Base-by-base conservation (phyloP, 2,329 filamentous ascomycete genomes). In the Pseudovirgaria hyperparasitica region DNA sequence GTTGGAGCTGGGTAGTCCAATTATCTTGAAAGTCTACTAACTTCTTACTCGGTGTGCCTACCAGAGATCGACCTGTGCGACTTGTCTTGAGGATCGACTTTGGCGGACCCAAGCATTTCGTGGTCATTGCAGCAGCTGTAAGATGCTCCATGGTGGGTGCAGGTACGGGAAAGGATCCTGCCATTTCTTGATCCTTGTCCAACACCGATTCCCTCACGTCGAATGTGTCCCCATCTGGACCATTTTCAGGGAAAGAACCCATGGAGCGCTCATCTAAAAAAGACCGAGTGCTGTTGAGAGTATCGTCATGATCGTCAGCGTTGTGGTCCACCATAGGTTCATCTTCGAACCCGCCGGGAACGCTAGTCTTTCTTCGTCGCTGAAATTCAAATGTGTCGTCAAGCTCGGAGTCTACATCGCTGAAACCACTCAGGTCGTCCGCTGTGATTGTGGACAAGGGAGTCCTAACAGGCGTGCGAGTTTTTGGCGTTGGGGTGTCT, bases 251-350 rank as follows among this genome's bases (percentile, higher is more conserved):
- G 61, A 67, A 65, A 58, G 76, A 79, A 79, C 77, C 80, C 74
- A 76, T 78, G 74, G 79, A 86, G 76, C 80, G 76, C 65, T 76
- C 70, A 72, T 76, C 82, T 81, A 86, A 86, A 87, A 90, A 87
- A 86, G 81, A 82, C 70, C 73, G 65, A 9, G 24, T 42, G 28
- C 37, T 40, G 23, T 48, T 30, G 27, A 39, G 35, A 21, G 16
- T 38, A 38, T 59, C 55, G 29, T 55, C 51, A 5, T 30, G 26
- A 8, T 16, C 28, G 19, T 59, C 45, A 28, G 70, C 60, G 13
- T 73, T 69, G 29, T 74, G 69, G 30, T 70, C 64, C 36, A 67
- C 65, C 23, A 63, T 43, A 16, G 62, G 60, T 26, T 69, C 65
- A 29, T 72, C 65, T 19, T 82, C 77, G 53, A 93, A 96, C 1